Evolutionary conservation across 1,284 basidiomycete species (phyloP), one percentile per base, ranked within the genome.

Genomic region (Boletus mariae): DNA sequence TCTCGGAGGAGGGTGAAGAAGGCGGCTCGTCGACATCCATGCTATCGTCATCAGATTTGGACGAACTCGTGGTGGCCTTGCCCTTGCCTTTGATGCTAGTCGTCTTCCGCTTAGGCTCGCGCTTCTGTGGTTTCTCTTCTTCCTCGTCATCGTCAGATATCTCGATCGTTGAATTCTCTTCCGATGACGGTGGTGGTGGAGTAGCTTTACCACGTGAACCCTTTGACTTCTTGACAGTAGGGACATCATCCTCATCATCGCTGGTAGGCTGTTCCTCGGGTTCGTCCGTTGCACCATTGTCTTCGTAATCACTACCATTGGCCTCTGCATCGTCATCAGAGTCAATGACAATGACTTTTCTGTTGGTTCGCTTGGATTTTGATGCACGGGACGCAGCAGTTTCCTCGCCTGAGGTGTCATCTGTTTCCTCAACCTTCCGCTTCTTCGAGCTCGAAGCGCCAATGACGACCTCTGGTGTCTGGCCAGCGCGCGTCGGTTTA

Each of bases 21-120:
- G 64, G 60, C 7, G 70, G 65, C 4, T 80, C 77, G 46, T 84
- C 82, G 29, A 86, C 73, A 34, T 84, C 82, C 82, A 85, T 85
- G 13, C 67, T 76, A 44, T 71, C 66, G 20, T 70, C 58, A 17
- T 55, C 59, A 1, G 68, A 70, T 40, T 59, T 68, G 20, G 62
- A 57, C 20, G 59, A 69, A 3, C 67, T 71, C 25, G 61, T 58
- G 17, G 52, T 52, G 40, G 35, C 54, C 52, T 67, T 70, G 34
- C 59, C 54, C 50, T 68, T 70, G 34, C 58, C 65, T 28, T 58
- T 59, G 25, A 51, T 64, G 12, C 32, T 48, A n/a, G 63, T 62
- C 5, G 65, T 59, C 54, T 73, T 75, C 28, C 68, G 57, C 57
- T 73, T 45, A 56, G 58, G 9, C 47, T 59, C 63, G 37, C 40